phyloP scores from a whole-genome alignment of 1,139 yeast species.

The Nadsonia commutata region DNA sequence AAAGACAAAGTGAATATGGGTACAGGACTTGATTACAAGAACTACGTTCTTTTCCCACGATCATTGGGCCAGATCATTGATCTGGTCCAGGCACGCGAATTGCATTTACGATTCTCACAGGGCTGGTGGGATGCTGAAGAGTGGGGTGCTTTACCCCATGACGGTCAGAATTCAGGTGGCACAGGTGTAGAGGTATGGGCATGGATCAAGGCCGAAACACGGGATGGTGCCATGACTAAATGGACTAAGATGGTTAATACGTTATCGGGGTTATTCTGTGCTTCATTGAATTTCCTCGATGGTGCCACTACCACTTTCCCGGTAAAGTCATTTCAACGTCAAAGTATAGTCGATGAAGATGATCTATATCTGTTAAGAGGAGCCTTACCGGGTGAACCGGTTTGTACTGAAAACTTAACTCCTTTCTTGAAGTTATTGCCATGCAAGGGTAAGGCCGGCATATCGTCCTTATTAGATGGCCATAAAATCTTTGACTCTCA shows the following conservation, averaged over 20 bases:
- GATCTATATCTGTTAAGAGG: conserved; percentile 53
- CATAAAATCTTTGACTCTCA: conserved; percentile 86
- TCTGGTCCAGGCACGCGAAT: conserved; percentile 50
- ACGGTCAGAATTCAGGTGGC: conserved; percentile 72
- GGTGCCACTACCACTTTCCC: conserved; percentile 69
- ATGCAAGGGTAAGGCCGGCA: conserved; percentile 83
- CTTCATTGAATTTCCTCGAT: conserved; percentile 82
- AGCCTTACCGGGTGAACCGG: conserved; percentile 86
- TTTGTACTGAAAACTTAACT: conserved; percentile 93
- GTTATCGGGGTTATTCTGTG: conserved; percentile 87
- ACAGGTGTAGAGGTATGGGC: conserved; percentile 96
- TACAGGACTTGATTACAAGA: conserved; percentile 22
- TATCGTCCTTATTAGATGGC: conserved; percentile 80
- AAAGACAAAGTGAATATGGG: conserved; percentile 17
- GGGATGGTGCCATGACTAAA: conserved; percentile 39
- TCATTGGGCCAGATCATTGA: conserved; percentile 66
- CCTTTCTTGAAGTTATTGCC: conserved; percentile 86
- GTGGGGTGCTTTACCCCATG: conserved; percentile 73
- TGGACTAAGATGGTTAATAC: conserved; percentile 68
- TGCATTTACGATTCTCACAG: conserved; percentile 76
- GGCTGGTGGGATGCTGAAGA: conserved; percentile 91
- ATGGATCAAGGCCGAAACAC: conserved; percentile 47
- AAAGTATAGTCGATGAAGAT: conserved; percentile 11
- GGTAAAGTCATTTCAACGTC: conserved; percentile 27
- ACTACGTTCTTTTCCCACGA: conserved; percentile 67